These are phyloP conservation scores for Leccinum cinnamomeum DNA, from an alignment of 1,284 basidiomycete species.

Conservation along the genomic window DNA sequence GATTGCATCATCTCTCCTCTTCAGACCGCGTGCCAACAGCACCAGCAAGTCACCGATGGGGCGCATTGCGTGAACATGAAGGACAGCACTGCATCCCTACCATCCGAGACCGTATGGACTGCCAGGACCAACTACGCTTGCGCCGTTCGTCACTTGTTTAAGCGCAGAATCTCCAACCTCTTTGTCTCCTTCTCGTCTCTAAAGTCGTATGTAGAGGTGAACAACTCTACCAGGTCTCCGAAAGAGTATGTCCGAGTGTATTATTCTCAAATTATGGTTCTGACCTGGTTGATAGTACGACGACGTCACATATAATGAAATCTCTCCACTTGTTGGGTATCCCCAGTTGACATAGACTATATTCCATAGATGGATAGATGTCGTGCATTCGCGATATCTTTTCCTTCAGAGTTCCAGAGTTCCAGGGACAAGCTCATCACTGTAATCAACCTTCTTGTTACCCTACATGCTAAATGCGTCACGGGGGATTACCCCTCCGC, in stretches of 20 bases:
- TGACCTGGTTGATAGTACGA: slow-evolving; percentile 56
- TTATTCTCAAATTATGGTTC: too few relatives aligned
- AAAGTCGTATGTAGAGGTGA: slow-evolving; percentile 72
- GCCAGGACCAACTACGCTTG: slow-evolving; percentile 83
- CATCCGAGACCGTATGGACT: slow-evolving; percentile 61
- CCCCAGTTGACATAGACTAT: slow-evolving; percentile 5
- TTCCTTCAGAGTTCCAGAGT: slow-evolving; percentile 65
- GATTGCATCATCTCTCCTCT: too few relatives aligned
- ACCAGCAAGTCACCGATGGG: too few relatives aligned
- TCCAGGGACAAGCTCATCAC: slow-evolving; percentile 52
- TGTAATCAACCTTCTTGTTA: slow-evolving; percentile 49
- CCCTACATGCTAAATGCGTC: slow-evolving; percentile 87
- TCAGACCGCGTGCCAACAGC: slow-evolving; percentile 19
- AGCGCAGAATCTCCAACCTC: too few relatives aligned
- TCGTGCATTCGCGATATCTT: slow-evolving; percentile 69
- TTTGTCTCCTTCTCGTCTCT: too few relatives aligned
- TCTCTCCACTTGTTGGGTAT: slow-evolving; percentile 19
- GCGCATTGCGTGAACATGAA: slow-evolving; percentile 48
- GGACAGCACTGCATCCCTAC: slow-evolving; percentile 42
- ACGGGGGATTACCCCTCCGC: slow-evolving; percentile 65
- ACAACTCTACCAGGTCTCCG: slow-evolving; percentile 63
- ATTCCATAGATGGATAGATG: slow-evolving; percentile 83
- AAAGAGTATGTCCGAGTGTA: slow-evolving; percentile 51
- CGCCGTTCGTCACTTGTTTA: slow-evolving; percentile 49
- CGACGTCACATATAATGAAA: slow-evolving; percentile 87